Percentiles rank a stretch among this genome's conserved stretches.
Evolutionary conservation across 805 yeast species (phyloP).

Genomic region (Yarrowia bubula): DNA sequence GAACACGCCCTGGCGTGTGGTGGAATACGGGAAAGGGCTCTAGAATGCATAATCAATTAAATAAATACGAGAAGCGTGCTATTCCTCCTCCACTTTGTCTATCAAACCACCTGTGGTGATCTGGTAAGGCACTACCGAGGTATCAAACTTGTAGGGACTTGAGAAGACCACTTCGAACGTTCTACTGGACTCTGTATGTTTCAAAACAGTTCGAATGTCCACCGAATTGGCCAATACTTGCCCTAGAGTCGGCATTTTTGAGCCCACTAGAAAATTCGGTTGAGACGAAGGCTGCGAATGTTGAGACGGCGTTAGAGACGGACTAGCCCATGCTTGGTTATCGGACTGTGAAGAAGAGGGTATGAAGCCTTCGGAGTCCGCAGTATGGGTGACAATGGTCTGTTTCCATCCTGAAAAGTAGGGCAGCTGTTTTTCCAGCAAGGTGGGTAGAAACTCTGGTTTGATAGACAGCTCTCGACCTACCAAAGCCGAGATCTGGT

Average conservation of each 20-base stretch:
- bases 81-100: neutral
- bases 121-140: neutral
- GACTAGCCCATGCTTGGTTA: neutral
- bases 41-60: neutral
- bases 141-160: neutral
- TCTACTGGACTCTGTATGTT: neutral
- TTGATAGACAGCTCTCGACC: conserved; percentile 38
- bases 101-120: neutral
- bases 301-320: neutral
- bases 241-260: neutral
- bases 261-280: neutral
- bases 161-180: conserved; percentile 7
- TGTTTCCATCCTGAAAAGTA: conserved; percentile 71
- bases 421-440: conserved; percentile 64
- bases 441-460: conserved; percentile 42
- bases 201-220: neutral
- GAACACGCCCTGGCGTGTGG: too few species aligned
- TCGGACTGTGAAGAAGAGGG: neutral
- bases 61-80: neutral
- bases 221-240: neutral
- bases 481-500: conserved; percentile 70
- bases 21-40: too few species aligned
- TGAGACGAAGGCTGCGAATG: neutral
- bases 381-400: neutral
- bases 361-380: neutral